Evolutionary conservation across 2,329 filamentous ascomycete genomes (phyloP), one percentile per base, ranked within the genome.

Genomic region (Sphaceloma murrayae): DNA sequence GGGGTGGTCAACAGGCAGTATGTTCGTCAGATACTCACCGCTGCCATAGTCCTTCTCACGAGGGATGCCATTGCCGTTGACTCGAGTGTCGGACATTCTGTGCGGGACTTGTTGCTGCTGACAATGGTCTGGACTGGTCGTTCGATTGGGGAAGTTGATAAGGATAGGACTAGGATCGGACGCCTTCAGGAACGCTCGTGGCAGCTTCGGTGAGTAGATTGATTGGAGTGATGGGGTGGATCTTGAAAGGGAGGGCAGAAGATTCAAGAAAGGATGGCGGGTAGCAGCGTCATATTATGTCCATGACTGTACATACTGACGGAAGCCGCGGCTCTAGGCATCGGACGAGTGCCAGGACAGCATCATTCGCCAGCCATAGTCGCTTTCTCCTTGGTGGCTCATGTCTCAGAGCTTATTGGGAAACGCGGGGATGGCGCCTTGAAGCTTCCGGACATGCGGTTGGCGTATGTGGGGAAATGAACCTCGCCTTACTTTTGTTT

Each of bases 311-410:
- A 9, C 13, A 3, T 9, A 7, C 36, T 40, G 22, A 29, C 36
- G 36, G 36, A 18, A 40, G 13, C n/a, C 36, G 36, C 36, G 36
- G 36, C 36, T 40, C 36, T 40, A 14, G 36, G 36, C 36, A 40
- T 40, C 36, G 36, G 36, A 40, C 36, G 36, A 40, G 36, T 27
- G 36, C 24, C 8, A 40, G 24, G 16, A 27, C 24, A 27, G 24
- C 24, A 30, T 22, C n/a, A 22, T 9, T 36, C 24, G 26, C 24
- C 24, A 40, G 13, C 14, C 36, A 40, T 16, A 19, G 14, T 22
- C 27, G 16, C 24, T 11, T 22, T 30, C 36, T 22, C 19, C 16
- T 14, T 19, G 24, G 22, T 30, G n/a, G 19, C 24, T 6, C 11
- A 8, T 40, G 36, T 40, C 36, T 40, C 36, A 40, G 18, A 40